Evolutionary conservation across 306 rosid genomes (phyloP).

Genomic region (Calophaca sinica): DNA sequence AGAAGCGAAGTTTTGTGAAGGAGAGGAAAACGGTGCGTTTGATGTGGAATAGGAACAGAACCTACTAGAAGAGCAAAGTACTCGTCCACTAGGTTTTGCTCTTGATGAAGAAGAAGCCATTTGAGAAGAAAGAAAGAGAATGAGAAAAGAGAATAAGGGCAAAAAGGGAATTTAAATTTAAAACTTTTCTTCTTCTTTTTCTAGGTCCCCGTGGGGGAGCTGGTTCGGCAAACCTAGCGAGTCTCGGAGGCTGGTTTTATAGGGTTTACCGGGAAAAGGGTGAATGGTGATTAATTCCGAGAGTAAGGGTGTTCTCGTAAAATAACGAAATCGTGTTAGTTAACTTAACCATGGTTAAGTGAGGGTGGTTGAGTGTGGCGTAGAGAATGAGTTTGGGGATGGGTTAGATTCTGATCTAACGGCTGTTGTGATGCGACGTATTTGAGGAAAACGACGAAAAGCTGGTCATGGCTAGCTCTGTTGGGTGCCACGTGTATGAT

Average conservation of each 20-base stretch:
- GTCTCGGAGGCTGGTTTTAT: slow-evolving; percentile 68
- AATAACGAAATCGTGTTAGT: background rate
- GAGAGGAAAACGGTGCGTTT: slow-evolving; percentile 48
- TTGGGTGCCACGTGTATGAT: slow-evolving; percentile 54
- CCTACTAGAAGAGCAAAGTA: slow-evolving; percentile 61
- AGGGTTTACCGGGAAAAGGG: slow-evolving; percentile 31
- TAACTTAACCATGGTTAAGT: slow-evolving; percentile 54
- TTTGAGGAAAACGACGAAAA: slow-evolving; percentile 39
- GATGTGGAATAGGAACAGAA: slow-evolving; percentile 60
- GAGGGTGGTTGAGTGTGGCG: background rate
- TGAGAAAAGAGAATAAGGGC: too few species aligned
- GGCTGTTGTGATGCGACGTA: slow-evolving; percentile 53
- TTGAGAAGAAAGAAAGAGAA: background rate
- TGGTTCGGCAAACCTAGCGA: slow-evolving; percentile 89
- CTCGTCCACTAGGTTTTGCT: slow-evolving; percentile 70
- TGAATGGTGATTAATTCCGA: background rate
- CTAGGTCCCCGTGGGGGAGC: slow-evolving; percentile 57
- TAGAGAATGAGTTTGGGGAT: background rate
- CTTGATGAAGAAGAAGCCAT: slow-evolving; percentile 72
- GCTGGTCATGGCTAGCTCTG: background rate
- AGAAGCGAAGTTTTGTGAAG: slow-evolving; percentile 69
- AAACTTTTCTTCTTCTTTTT: background rate
- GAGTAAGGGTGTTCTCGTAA: slow-evolving; percentile 7
- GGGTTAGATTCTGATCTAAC: slow-evolving; percentile 61
- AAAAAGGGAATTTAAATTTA: background rate